Evolutionary conservation across 2,329 filamentous ascomycete species (phyloP).

Genomic region (Aspergillus clavatus): DNA sequence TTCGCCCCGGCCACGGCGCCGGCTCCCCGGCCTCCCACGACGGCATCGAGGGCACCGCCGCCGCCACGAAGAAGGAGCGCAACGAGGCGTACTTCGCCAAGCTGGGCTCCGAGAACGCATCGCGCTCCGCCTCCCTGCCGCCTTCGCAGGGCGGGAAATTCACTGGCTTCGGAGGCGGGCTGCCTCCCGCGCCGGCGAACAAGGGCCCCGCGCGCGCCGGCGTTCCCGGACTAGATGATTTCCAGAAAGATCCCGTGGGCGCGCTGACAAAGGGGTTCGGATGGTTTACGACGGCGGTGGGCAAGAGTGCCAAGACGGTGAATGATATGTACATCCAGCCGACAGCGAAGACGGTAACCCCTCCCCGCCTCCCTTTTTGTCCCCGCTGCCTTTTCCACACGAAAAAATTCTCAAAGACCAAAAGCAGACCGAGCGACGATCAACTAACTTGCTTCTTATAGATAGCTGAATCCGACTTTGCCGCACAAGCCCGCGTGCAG

Average conservation of each 20-base stretch:
- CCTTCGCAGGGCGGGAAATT: slow-evolving; percentile 93
- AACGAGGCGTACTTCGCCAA: slow-evolving; percentile 89
- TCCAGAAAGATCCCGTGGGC: slow-evolving; percentile 84
- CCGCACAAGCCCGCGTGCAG: slow-evolving; percentile 61
- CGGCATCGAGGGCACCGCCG: slow-evolving; percentile 17
- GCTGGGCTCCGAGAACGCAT: slow-evolving; percentile 77
- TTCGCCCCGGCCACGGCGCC: slow-evolving; percentile 11
- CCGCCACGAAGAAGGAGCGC: slow-evolving; percentile 54
- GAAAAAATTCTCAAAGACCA: neutral
- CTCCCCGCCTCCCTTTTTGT: slow-evolving; percentile 17
- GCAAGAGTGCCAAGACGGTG: slow-evolving; percentile 84
- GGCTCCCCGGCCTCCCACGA: slow-evolving; percentile 24
- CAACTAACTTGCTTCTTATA: slow-evolving; percentile 33
- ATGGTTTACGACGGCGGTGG: slow-evolving; percentile 84
- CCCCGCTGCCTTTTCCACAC: neutral
- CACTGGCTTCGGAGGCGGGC: slow-evolving; percentile 78
- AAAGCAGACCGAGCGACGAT: neutral
- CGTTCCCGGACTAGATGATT: slow-evolving; percentile 69
- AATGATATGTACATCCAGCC: slow-evolving; percentile 92
- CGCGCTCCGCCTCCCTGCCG: slow-evolving; percentile 66
- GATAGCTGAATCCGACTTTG: slow-evolving; percentile 76
- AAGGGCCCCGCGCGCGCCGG: slow-evolving; percentile 4
- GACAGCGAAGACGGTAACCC: slow-evolving; percentile 72
- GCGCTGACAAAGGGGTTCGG: slow-evolving; percentile 89
- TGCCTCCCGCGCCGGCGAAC: slow-evolving; percentile 48